Evolutionary conservation across 345 rosid species (phyloP).

Genomic region (Laguncularia racemosa): DNA sequence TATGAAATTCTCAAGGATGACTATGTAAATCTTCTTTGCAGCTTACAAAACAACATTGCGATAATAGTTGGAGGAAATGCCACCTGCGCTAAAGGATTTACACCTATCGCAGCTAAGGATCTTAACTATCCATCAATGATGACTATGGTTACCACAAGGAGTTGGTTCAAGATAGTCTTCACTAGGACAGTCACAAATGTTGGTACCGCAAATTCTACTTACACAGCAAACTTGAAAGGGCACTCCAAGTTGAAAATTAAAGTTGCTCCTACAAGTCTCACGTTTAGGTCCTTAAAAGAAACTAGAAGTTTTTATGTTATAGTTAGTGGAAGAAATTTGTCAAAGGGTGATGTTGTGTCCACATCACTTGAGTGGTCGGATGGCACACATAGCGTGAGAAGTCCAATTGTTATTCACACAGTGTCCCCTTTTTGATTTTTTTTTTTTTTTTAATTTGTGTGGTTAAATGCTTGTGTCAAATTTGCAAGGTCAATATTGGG

Average conservation of each 20-base stretch:
- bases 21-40: conserved; percentile 35
- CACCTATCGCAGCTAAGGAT: conserved; percentile 23
- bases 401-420: not conserved
- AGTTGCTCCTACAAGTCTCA: conserved; percentile 31
- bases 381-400: conserved; percentile 3
- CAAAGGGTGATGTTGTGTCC: not conserved
- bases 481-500: too few relatives aligned
- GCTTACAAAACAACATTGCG: conserved; percentile 17
- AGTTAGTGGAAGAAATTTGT: conserved; percentile 11
- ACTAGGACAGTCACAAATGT: conserved; percentile 54
- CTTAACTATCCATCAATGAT: conserved; percentile 51
- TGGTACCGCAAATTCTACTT: conserved; percentile 30
- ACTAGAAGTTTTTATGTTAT: conserved; percentile 38
- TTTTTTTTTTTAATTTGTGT: too few relatives aligned
- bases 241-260: conserved; percentile 12
- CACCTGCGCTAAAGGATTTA: conserved; percentile 19
- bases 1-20: conserved; percentile 21
- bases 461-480: too few relatives aligned
- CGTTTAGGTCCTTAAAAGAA: conserved; percentile 24
- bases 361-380: not conserved
- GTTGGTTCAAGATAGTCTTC: conserved; percentile 22
- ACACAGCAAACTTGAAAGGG: conserved; percentile 18
- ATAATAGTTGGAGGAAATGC: conserved; percentile 23
- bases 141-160: conserved; percentile 6
- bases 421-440: too few relatives aligned